These are phyloP conservation scores for Carex cristatella DNA, from an alignment of 176 grass and related monocot species.

Conservation along the genomic window DNA sequence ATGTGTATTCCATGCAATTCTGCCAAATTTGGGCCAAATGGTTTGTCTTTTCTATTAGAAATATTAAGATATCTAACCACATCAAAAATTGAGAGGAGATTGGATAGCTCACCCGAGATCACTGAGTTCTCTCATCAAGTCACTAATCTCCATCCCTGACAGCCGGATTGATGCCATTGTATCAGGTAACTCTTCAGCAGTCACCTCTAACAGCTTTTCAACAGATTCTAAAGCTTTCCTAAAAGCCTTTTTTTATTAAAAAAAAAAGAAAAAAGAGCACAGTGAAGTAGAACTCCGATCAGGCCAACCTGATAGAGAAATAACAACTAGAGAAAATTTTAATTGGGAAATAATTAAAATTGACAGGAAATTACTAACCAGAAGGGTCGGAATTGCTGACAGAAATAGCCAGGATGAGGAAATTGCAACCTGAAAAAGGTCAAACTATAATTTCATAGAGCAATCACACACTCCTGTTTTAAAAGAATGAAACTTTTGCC, in stretches of 20 bases:
- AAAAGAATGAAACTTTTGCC: background rate
- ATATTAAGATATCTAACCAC: background rate
- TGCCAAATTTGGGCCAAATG: background rate
- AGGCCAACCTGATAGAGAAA: background rate
- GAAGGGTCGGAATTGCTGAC: slow-evolving; percentile 45
- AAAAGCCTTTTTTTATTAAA: slow-evolving; percentile 34
- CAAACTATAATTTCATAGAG: slow-evolving; percentile 4
- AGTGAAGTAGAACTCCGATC: background rate
- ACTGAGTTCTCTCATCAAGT: slow-evolving; percentile 56
- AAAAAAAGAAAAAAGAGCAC: background rate
- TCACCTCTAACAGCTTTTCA: slow-evolving; percentile 46
- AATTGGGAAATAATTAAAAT: background rate
- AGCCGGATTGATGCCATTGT: slow-evolving; percentile 63
- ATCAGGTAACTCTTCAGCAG: slow-evolving; percentile 52
- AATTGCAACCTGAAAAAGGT: slow-evolving; percentile 43
- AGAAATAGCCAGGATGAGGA: slow-evolving; percentile 45
- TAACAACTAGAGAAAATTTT: background rate
- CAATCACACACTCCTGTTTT: background rate
- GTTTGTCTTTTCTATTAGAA: background rate
- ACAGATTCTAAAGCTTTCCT: slow-evolving; percentile 52
- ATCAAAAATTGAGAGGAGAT: background rate
- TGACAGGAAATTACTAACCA: slow-evolving; percentile 28
- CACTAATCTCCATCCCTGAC: slow-evolving; percentile 54
- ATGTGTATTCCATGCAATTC: background rate
- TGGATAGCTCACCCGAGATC: slow-evolving; percentile 47